Percentiles rank a stretch among this genome's conserved stretches.
Evolutionary conservation across 2,329 filamentous ascomycete species (phyloP).

Genomic region (Fusarium azukiicola): DNA sequence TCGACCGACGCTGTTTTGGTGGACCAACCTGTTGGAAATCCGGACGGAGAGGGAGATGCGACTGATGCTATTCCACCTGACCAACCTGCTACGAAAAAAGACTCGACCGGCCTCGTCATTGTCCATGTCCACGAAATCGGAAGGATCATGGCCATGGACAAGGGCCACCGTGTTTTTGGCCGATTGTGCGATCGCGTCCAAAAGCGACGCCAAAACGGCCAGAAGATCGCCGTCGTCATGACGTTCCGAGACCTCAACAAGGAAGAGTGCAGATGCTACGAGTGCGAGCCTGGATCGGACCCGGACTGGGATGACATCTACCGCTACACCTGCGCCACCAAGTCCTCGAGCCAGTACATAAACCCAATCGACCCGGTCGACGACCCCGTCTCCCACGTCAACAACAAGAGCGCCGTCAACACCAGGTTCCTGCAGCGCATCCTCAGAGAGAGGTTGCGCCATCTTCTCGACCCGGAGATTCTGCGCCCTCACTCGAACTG

Average conservation of each 20-base stretch:
- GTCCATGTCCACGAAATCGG: not conserved
- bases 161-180: not conserved
- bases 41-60: not conserved
- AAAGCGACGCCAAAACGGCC: not conserved
- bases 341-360: not conserved
- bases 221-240: not conserved
- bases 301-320: not conserved
- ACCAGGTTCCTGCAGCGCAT: not conserved
- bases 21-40: not conserved
- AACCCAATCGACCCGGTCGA: not conserved
- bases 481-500: constrained; percentile 4
- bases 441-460: not conserved
- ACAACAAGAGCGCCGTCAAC: not conserved
- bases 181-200: not conserved
- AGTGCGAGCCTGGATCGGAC: not conserved
- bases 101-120: not conserved
- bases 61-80: not conserved
- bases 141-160: not conserved
- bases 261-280: not conserved
- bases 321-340: not conserved
- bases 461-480: not conserved
- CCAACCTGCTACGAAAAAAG: not conserved
- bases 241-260: not conserved
- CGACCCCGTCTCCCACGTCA: not conserved
- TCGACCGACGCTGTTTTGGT: not conserved